Percentiles rank a stretch among this genome's conserved stretches.
Evolutionary conservation across 129 eudicot species (phyloP).

Genomic region (Smallanthus sonchifolius): DNA sequence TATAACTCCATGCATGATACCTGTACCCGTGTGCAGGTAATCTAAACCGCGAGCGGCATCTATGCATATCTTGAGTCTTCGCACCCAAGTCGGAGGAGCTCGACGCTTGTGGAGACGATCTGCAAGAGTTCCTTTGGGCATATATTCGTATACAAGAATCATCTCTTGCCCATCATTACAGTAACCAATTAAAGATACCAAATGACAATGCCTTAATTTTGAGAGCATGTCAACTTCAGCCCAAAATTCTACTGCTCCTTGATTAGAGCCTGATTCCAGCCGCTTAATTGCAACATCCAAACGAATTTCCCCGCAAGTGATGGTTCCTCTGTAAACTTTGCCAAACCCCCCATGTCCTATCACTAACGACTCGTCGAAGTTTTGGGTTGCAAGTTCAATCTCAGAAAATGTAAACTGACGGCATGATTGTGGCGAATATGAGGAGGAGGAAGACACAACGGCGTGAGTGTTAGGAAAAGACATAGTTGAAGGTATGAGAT

Average conservation of each 20-base stretch:
- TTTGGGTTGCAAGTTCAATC: not conserved
- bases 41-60: conserved; percentile 9
- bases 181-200: conserved; percentile 8
- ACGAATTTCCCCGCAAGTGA: not conserved
- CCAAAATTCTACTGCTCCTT: conserved; percentile 7
- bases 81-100: not conserved
- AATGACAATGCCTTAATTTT: not conserved
- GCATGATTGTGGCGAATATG: too few species aligned
- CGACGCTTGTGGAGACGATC: not conserved
- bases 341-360: conserved; percentile 16
- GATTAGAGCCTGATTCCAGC: not conserved
- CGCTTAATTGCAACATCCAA: not conserved
- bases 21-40: not conserved
- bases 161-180: not conserved
- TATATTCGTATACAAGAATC: conserved; percentile 10
- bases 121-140: not conserved
- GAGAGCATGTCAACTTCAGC: not conserved
- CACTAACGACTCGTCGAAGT: conserved; percentile 15
- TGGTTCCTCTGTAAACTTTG: conserved; percentile 7
- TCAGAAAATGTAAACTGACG: conserved; percentile 9
- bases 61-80: conserved; percentile 9
- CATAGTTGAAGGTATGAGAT: not conserved
- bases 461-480: not conserved
- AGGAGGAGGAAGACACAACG: too few species aligned
- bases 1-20: not conserved